Evolutionary conservation across 148 eudicot genomes (phyloP).

Genomic region (Cornus florida): DNA sequence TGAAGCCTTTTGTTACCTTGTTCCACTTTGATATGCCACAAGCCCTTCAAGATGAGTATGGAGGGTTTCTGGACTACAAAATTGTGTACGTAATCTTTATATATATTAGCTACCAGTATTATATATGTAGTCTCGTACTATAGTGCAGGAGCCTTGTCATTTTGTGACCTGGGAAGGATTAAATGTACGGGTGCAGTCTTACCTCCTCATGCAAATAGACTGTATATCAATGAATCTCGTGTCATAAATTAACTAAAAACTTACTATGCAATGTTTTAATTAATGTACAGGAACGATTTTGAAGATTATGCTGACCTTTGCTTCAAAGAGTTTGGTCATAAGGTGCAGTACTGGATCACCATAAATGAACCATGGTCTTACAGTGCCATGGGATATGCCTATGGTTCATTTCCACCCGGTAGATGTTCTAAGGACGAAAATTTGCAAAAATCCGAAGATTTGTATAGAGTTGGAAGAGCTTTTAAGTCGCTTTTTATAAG

Average conservation of each 20-base stretch:
- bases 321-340: neutral
- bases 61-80: neutral
- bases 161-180: no score
- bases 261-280: no score
- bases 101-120: no score
- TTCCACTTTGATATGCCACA: neutral
- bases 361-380: neutral
- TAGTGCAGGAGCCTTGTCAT: no score
- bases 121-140: no score
- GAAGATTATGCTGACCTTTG: neutral
- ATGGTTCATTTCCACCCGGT: neutral
- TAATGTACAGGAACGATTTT: neutral
- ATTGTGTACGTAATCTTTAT: neutral
- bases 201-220: no score
- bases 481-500: no score
- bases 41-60: neutral
- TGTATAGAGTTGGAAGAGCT: no score
- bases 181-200: no score
- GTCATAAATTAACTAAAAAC: no score
- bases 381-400: neutral
- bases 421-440: neutral
- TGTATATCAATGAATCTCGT: no score
- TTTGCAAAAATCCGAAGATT: no score
- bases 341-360: neutral
- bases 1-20: neutral